Evolutionary conservation across 1,139 yeast genomes (phyloP), one percentile per base, ranked within the genome.

Genomic region (Suhomyces maxii): DNA sequence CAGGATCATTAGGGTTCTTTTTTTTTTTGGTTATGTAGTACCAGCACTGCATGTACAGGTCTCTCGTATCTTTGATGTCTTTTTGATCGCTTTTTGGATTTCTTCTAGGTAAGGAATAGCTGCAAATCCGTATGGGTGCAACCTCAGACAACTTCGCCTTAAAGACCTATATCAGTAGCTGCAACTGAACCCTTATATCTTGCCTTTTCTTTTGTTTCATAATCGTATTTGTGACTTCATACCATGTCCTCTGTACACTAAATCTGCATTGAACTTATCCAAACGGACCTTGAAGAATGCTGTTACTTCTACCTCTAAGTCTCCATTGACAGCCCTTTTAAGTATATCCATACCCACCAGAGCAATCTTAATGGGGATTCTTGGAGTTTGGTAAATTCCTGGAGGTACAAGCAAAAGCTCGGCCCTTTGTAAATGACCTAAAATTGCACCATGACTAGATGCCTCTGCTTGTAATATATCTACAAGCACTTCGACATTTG

Each of bases 281-380:
- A 80, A 42, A 6, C 47, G 49, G 1, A 77, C 61, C 11, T 59
- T 63, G 47, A 81, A 62, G 31, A 68, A 63, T 0, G 83, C 82
- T 28, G 59, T 54, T 1, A 78, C 74, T 36, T 76, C 73, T n/a
- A 81, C 73, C 7, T 63, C 60, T 30, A 82, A 63, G 25, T 76
- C 69, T 3, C 83, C 82, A 53, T 79, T 75, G 32, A 81, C 47
- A 0, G 83, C 82, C 45, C 68, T 68, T 40, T 73, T 66, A 30
- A 82, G 57, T 6, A 80, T 63, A 39, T 77, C 81, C 52, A 73
- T 69, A 0, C 84, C 84, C 3, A 78, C 57, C 13, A 64, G 65
- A 8, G 73, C 68, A 43, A 76, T 68, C 33, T 68, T 68, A 25
- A 82, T 68, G 1, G 85, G 82, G 4, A 80, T 66, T 40, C 74